Percentiles rank a stretch among this genome's conserved stretches.
Evolutionary conservation across 768 basidiomycete species (phyloP).

Genomic region (Phlebiopsis flavidoalba): DNA sequence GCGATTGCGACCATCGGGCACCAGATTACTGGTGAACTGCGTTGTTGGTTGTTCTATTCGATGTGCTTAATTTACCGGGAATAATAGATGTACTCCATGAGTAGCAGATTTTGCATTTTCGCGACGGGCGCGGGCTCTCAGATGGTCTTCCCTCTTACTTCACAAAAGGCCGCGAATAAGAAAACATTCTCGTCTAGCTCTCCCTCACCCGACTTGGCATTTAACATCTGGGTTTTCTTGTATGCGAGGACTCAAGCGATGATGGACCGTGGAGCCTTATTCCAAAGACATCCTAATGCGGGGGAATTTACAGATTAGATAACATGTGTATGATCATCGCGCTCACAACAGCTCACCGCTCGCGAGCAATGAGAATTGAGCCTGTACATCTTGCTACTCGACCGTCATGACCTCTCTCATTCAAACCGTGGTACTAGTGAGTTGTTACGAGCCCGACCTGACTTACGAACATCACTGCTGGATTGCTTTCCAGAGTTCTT

Average conservation of each 20-base stretch:
- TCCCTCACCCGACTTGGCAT: not conserved
- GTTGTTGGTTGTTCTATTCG: too few species aligned
- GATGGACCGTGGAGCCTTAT: too few species aligned
- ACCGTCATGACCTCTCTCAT: constrained; percentile 41
- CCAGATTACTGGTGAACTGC: constrained; percentile 41
- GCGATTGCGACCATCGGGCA: constrained; percentile 29
- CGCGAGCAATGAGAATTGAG: not conserved
- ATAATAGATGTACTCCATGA: too few species aligned
- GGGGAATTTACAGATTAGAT: constrained; percentile 3
- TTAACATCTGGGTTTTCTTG: not conserved
- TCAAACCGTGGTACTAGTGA: constrained; percentile 39
- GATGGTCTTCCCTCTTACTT: too few species aligned
- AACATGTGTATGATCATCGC: not conserved
- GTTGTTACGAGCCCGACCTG: constrained; percentile 14
- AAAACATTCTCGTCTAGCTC: too few species aligned
- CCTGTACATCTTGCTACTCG: constrained; percentile 3
- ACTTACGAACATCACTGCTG: constrained; percentile 27
- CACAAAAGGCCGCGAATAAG: too few species aligned
- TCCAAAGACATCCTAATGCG: not conserved
- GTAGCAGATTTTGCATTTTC: too few species aligned
- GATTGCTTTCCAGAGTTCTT: constrained; percentile 61
- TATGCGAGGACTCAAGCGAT: too few species aligned
- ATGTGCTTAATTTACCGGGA: not conserved
- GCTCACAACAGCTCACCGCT: not conserved
- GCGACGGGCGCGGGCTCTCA: too few species aligned